These are phyloP conservation scores for Fomitopsis schrenkii DNA, from an alignment of 1,284 basidiomycete species.

Conservation along the genomic window DNA sequence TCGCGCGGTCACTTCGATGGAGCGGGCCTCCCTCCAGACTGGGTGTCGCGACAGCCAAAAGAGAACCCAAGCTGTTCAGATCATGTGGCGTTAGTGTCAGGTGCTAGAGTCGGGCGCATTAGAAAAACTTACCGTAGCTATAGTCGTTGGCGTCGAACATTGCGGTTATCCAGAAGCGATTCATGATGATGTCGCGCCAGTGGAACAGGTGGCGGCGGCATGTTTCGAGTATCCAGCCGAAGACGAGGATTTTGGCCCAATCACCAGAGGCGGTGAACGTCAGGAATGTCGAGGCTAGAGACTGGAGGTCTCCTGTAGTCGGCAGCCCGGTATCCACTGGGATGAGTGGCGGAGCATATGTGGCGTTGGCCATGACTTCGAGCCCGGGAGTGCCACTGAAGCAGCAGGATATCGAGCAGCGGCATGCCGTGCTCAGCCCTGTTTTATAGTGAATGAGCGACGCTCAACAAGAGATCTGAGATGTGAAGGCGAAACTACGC, in stretches of 20 bases:
- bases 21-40: constrained; percentile 36
- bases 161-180: constrained; percentile 17
- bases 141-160: constrained; percentile 27
- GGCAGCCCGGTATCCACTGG: too few species aligned
- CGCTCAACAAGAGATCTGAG: too few species aligned
- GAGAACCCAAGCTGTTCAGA: constrained; percentile 20
- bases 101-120: background rate
- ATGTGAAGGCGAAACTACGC: too few species aligned
- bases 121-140: constrained; percentile 16
- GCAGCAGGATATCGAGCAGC: too few species aligned
- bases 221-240: constrained; percentile 18
- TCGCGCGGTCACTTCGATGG: constrained; percentile 46
- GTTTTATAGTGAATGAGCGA: too few species aligned
- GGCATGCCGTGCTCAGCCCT: too few species aligned
- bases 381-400: too few species aligned
- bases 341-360: too few species aligned
- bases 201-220: constrained; percentile 10
- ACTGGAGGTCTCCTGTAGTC: background rate
- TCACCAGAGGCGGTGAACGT: constrained; percentile 20
- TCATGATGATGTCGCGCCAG: constrained; percentile 8
- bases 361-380: too few species aligned
- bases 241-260: constrained; percentile 25
- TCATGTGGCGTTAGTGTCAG: constrained; percentile 21
- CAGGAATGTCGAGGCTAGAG: constrained; percentile 8
- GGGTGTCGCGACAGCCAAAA: constrained; percentile 31